Evolutionary conservation across 2,329 filamentous ascomycete genomes (phyloP), one percentile per base, ranked within the genome.

Genomic region (Colletotrichum incanum): DNA sequence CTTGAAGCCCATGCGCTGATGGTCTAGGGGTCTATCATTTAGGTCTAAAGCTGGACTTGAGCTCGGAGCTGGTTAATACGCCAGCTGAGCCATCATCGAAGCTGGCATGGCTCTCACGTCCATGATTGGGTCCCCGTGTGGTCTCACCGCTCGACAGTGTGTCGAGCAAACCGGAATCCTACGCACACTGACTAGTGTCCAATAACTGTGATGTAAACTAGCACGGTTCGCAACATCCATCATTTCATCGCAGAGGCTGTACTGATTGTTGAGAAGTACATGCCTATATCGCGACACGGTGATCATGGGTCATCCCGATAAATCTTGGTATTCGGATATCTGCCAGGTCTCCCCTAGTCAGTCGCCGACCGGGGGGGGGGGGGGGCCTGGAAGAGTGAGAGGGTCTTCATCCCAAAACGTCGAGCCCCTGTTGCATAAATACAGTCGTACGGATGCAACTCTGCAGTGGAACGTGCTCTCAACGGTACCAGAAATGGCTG

Each of bases 221-320:
- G n/a, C 65, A 72, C 69, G 45, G 39, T 23, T 31, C 47, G 59
- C 31, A 37, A 49, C 31, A 37, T 26, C 47, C 34, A 26, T 26
- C n/a, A 55, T 60, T 47, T n/a, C 31, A 41, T 23, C 16, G 1
- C 31, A 34, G 31, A 63, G 28, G 43, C n/a, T 55, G 65, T 65
- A 72, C 59, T 37, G 28, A 6, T 47, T 49, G 69, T 54, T 72
- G 52, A 26, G 28, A 41, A 64, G 47, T 72, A 69, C 69, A 64
- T 49, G 20, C 49, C 47, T 28, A 43, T 41, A 49, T 67, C 52
- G 43, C 52, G 37, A 49, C 45, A 31, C 26, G 65, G 23, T 64
- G 31, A 43, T 58, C 65, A 68, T 72, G 69, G 69, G 45, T 64
- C 52, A 72, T 60, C 59, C 59, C 45, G 65, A 72, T 72, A 72